Evolutionary conservation across 345 rosid species (phyloP), one percentile per base, ranked within the genome.

Genomic region (Aquilaria yunnanensis): DNA sequence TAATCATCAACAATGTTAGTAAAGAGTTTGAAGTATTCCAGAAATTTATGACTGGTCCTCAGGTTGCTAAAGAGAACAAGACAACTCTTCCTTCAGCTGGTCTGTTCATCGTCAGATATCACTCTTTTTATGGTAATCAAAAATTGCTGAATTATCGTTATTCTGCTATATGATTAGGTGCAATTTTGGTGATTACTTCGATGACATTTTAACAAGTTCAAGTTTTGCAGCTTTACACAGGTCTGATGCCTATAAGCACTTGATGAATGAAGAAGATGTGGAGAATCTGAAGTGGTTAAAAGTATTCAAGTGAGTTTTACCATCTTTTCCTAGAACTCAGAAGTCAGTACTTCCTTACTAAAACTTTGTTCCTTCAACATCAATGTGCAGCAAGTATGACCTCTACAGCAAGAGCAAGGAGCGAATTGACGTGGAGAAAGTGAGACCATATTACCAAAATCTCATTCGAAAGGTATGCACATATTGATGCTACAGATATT

Each of bases 361-460:
- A 12, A 55, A 12, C 50, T 16, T 2, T 14, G 12, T 73, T 4
- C 59, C 29, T n/a, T 14, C 23, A 2, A 33, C 14, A 56, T 6
- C 37, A 55, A 14, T 51, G 10, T 64, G 68, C 81, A 84, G 90
- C 82, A 87, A 82, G 51, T 87, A 81, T 66, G 90, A 84, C 59
- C 80, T 84, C 3, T 83, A 85, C 69, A 84, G 85, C 74, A 85
- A 82, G 74, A 87, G 87, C 80, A 83, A 85, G 64, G 82, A 76
- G 10, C 77, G 80, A 8, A 67, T 85, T 29, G 82, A 85, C 51
- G 87, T 85, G 10, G 88, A 83, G 69, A 75, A 81, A 60, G 88
- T 83, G 23, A 84, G 79, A 61, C 86, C 90, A 2, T 82, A 82
- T 53, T 87, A 82, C 70, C 73, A 78, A 45, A 82, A 85, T 66